Percentiles rank a stretch among this genome's conserved stretches.
phyloP scores from a whole-genome alignment of 352 stramenopile species.

The Globisporangium yorkense region DNA sequence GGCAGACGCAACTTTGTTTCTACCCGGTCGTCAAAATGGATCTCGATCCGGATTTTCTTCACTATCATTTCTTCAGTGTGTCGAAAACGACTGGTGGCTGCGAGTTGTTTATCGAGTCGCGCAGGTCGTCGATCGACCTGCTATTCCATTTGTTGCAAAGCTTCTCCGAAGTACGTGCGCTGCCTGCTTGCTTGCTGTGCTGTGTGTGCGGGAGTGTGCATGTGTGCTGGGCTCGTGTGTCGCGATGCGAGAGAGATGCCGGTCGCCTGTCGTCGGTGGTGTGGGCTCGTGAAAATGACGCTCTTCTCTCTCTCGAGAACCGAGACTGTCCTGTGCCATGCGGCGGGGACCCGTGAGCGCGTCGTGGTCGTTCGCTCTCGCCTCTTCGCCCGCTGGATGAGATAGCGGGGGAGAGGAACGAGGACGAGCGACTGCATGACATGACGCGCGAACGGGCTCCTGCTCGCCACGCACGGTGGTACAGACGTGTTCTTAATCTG shows the following conservation, averaged over 20 bases:
- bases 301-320: conserved; percentile 74
- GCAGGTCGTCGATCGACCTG: not conserved
- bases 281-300: conserved; percentile 35
- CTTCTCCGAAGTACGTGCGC: conserved; percentile 82
- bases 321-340: conserved; percentile 86
- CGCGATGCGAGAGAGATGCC: not conserved
- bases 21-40: not conserved
- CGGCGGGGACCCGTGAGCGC: conserved; percentile 18
- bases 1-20: not conserved
- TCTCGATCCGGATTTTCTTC: not conserved
- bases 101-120: not conserved
- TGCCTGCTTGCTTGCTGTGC: conserved; percentile 8
- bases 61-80: not conserved
- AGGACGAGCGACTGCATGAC: too few relatives aligned
- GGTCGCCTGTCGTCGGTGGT: not conserved
- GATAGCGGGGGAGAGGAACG: too few relatives aligned
- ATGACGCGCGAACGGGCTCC: conserved; percentile 19
- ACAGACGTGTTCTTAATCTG: conserved; percentile 90
- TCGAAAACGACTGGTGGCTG: not conserved
- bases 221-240: too few relatives aligned
- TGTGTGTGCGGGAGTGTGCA: not conserved
- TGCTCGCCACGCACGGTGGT: conserved; percentile 63
- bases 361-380: not conserved
- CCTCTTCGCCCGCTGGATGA: not conserved
- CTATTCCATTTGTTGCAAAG: conserved; percentile 80